Conservation (phyloP, 805 yeast species). For the Myxozyma sirexii region DNA sequence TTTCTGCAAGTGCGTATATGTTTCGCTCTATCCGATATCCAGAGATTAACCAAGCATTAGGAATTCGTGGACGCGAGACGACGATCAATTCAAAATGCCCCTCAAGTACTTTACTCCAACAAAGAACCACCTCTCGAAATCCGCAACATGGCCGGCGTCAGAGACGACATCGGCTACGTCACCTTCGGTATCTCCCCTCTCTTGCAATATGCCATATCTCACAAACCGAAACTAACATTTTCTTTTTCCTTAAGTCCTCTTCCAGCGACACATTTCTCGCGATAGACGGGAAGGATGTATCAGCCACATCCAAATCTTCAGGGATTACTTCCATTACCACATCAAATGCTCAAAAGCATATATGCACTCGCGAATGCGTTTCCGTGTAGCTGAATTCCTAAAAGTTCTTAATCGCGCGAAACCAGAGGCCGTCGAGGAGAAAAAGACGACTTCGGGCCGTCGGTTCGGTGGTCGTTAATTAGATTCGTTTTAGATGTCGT, state of each 20-base stretch:
- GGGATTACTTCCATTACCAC: constrained; percentile 98
- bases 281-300: constrained; percentile 73
- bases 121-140: constrained; percentile 92
- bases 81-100: constrained; percentile 94
- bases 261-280: constrained; percentile 61
- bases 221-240: too few species aligned
- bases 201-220: too few species aligned
- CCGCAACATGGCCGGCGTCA: constrained; percentile 48
- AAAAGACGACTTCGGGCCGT: constrained; percentile 73
- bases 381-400: constrained; percentile 87
- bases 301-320: constrained; percentile 85
- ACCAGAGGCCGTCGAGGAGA: constrained; percentile 78
- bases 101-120: constrained; percentile 91
- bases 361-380: constrained; percentile 98
- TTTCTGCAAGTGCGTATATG: constrained; percentile 59
- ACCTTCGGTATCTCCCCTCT: constrained; percentile 61
- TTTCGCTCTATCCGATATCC: neutral
- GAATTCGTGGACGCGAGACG: constrained; percentile 50
- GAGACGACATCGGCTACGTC: constrained; percentile 56
- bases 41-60: constrained; percentile 1
- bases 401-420: constrained; percentile 96
- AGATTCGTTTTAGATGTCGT: too few species aligned
- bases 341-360: constrained; percentile 98
- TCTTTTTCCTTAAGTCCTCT: too few species aligned
- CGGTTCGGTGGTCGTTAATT: constrained; percentile 49